Percentiles rank a stretch among this genome's conserved stretches.
phyloP scores from a whole-genome alignment of 495 filamentous ascomycete species.

The Neurospora tetrasperma region DNA sequence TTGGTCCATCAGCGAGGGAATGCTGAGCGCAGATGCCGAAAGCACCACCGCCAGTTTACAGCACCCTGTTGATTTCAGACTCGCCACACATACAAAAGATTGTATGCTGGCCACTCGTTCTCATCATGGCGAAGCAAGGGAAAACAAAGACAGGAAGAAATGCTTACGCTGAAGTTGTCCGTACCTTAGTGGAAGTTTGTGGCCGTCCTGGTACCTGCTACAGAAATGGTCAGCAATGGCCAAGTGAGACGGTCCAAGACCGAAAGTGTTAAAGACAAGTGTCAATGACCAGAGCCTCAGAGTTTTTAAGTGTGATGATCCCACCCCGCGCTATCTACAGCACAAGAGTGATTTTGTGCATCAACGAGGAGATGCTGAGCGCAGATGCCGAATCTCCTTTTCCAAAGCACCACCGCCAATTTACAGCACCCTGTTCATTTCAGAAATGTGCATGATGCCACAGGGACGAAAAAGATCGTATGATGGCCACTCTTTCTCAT shows the following conservation, averaged over 20 bases:
- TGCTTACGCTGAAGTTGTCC: background rate
- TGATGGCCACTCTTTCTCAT: background rate
- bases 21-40: background rate
- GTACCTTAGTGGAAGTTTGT: background rate
- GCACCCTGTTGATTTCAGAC: background rate
- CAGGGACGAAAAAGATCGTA: background rate
- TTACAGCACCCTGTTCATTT: background rate
- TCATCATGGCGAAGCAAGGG: background rate
- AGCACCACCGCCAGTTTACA: background rate
- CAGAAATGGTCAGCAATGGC: background rate
- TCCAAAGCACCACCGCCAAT: background rate
- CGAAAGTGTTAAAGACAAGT: background rate
- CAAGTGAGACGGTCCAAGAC: background rate
- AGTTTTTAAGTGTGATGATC: background rate
- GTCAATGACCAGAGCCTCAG: background rate
- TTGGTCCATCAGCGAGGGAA: background rate
- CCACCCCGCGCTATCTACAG: background rate
- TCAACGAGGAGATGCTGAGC: background rate
- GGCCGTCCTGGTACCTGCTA: background rate
- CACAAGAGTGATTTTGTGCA: background rate
- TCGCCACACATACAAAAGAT: background rate
- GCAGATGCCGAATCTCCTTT: background rate
- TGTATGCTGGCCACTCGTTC: background rate
- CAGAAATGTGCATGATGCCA: background rate
- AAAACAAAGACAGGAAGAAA: background rate